Base-by-base conservation (phyloP, 1,284 basidiomycete genomes). In the Blastosporella zonata region DNA sequence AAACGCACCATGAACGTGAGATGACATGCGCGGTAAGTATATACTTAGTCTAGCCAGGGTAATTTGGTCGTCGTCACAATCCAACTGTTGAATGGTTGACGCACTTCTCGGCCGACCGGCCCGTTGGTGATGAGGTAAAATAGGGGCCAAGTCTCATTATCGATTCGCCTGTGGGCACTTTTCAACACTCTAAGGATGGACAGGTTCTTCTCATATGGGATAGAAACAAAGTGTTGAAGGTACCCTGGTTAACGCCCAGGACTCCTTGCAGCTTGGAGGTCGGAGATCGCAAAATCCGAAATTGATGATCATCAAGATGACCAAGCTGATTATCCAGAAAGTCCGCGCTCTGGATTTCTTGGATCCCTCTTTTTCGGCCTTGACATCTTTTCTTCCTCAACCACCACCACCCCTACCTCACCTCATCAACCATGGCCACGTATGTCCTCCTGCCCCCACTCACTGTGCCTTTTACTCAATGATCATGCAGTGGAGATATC, bases 401-500 rank as follows among this genome's bases (percentile, higher is more conserved):
- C 61, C 55, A 61, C 63, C 59, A 60, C 55, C 58, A 64, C 53
- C 58, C 62, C 51, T 50, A 54, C 50, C 55, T 42, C 54, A 53
- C 43, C 46, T 21, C 54, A 52, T 47, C 55, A 61, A 67, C 49
- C 52, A 77, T 76, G 73, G 73, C 73, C 59, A 73, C 69, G 72
- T 75, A 63, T 38, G 67, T 66, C 43, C 46, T 49, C 40, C 37
- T 42, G 34, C 46, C 36, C 46, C 28, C 40, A 33, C 25, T 25
- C 28, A 48, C 34, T 47, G 6, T 18, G 18, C 2, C 52, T 45
- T 54, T 46, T 29, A 35, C 44, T 39, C 47, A 41, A 13, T 27
- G 42, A 43, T 34, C 42, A 18, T 52, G 22, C 64, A 93, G 90
- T 65, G 90, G 87, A 71, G 90, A 93, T 71, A 93, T 93, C 73